Base-by-base conservation (phyloP, 306 rosid genomes). In the Cicer yamashitae region DNA sequence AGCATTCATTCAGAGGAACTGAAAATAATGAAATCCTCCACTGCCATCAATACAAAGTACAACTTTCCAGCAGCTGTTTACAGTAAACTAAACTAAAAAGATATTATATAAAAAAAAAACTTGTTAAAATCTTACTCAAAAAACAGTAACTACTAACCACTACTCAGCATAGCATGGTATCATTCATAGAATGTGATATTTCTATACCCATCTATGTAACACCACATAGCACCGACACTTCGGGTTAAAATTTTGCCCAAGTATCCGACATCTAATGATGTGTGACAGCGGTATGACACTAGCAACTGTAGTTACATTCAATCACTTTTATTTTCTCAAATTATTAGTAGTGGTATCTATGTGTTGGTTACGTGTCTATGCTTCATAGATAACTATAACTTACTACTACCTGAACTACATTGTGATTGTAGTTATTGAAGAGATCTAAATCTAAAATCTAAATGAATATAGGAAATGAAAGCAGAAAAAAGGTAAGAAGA, bases 1-100 rank as follows among this genome's bases (percentile, higher is more conserved):
- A 46, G 15, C 45, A 70, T 44, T 81, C 39, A 43, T 43, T 78
- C 17, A 57, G 12, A 65, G 7, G 25, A 59, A 56, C 30, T 30
- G 8, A 68, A 73, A 71, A 65, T 40, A 65, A 63, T 43, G 77
- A 25, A 22, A 83, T 61, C 66, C 59, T 77, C 70, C 71, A 66
- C 43, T 7, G 1, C 45, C 22, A 50, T 51, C 48, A 82, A 58
- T 10, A 1, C 48, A 25, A 38, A 7, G 15, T 1, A 30, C 47
- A 5, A 81, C 34, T 17, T 39, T 18, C 44, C 15, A 63, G 8
- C 45, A 74, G 47, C 64, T 70, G 59, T 66, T 15, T 60, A 15
- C 50, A 20, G 45, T 15, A 20, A 75, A 51, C 67, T 15, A 20
- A 75, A 51, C 67, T 17, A n/a, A 34, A 75, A 71, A 6, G 38